Base-by-base conservation (phyloP, 805 yeast species). In the Starmerella stigmatis region DNA sequence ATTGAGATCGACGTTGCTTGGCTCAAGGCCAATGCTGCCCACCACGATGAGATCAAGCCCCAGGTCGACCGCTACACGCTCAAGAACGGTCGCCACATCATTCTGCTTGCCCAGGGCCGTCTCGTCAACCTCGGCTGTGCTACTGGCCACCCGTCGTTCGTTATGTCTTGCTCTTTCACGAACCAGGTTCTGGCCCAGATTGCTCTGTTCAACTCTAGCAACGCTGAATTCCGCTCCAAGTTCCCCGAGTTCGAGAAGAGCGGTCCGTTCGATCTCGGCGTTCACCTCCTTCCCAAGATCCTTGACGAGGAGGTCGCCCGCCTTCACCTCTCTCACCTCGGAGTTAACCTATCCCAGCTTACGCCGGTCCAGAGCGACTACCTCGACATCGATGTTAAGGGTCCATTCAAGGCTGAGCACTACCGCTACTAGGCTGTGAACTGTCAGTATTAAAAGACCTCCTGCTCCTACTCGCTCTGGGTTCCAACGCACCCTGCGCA, bases 111-210 rank as follows among this genome's bases (percentile, higher is more conserved):
- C 58, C 96, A 88, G 72, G 98, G 98, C 74, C 86, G 98, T 76
- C 81, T 89, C 64, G 97, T 89, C 67, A 89, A 89, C 86, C 78
- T 89, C 67, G 98, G 98, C 63, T 92, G 97, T 76, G 98, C 97
- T 67, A 89, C 97, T 63, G 98, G 98, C 67, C 98, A 89, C 78
- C 83, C 97, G 43, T 86, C 96, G 33, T 89, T 89, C 67, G 98
- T 89, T 65, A 89, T 89, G 98, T 86, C 96, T 54, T 92, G 97
- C 75, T 92, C 97, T 46, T 89, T 89, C 94, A 85, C 96, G 62
- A 89, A 89, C 84, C 98, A 89, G 76, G 97, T 89, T 56, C 77
- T 89, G 67, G 98, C 98, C 61, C 98, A 89, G 76, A 89, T 88
- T 64, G 97, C 96, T 62, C 74, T 88, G 67, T 89, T 75, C 94